Evolutionary conservation across 176 grass and related monocot genomes (phyloP), one percentile per base, ranked within the genome.

Genomic region (Carex cristatella): DNA sequence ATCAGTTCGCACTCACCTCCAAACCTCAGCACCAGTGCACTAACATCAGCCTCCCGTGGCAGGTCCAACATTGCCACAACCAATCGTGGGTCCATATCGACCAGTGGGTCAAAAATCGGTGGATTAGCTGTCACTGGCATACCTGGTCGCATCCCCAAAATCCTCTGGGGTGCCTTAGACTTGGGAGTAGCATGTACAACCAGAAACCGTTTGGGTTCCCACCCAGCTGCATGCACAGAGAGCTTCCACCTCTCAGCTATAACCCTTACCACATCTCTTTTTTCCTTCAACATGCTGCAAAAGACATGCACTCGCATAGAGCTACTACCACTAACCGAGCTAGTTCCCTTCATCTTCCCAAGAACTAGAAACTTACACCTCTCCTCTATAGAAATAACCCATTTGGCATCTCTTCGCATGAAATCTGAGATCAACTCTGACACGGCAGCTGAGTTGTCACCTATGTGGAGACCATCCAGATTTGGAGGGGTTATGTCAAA

Each of bases 211-310:
- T 91, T 98, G 42, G 95, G 95, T 33, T 98, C 95, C 85, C 90
- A 93, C n/a, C 91, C 91, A 84, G 91, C 89, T 4, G 81, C 37
- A 84, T 95, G 88, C 58, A 98, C 83, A 86, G 89, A 85, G 72
- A 98, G 91, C 81, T 98, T 98, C 96, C 96, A 98, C 85, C 96
- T 90, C 16, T 93, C 96, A 38, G 93, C 96, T 82, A 98, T 89
- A 10, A 91, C 14, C 60, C 88, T 87, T 57, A 98, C 80, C 59
- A 93, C 91, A 59, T 95, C 96, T 49, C 91, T 92, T 80, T 98
- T 95, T 51, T 98, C 96, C 83, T 91, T 95, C 46, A 79, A 5
- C 93, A 95, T 98, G 84, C 61, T 87, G 61, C 91, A 87, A 67
- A 98, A 98, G 54, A 92, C 91, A 81, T 98, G 96, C 30, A 95